Base-by-base conservation (phyloP, 208 protist species). In the Acanthamoeba divionensis region DNA sequence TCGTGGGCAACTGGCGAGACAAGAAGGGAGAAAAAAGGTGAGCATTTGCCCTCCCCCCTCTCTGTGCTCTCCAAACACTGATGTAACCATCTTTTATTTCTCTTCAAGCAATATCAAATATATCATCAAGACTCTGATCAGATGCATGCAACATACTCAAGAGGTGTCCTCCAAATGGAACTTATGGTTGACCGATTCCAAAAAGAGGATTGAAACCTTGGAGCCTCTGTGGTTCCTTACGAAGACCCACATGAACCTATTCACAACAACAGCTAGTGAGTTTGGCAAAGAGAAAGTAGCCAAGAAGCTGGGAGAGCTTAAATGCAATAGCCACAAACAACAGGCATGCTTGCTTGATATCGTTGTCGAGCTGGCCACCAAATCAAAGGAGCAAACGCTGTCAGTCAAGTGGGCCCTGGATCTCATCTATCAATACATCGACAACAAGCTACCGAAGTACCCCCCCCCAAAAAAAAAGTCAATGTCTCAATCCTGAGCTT, bases 1-100 rank as follows among this genome's bases (percentile, higher is more conserved):
- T 86, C 52, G 77, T 86, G 13, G 77, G 77, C 77, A 54, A 33
- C 50, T 86, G 77, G 77, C 62, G 66, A n/a, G 77, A 86, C 77
- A 86, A 86, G 31, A 86, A 86, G 77, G 54, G 54, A 21, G 77
- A 86, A 31, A 86, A 86, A 47, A 86, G 77, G 52, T 60, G 50
- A 15, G 10, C n/a, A n/a, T n/a, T n/a, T n/a, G n/a, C n/a, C n/a
- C n/a, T n/a, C n/a, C n/a, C n/a, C n/a, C n/a, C n/a, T n/a, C n/a
- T n/a, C n/a, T n/a, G n/a, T n/a, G n/a, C n/a, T n/a, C n/a, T n/a
- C n/a, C n/a, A n/a, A n/a, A n/a, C n/a, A n/a, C n/a, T n/a, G n/a
- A n/a, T n/a, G n/a, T n/a, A n/a, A n/a, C n/a, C n/a, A n/a, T n/a
- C n/a, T 36, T n/a, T 15, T 50, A 57, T 24, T 80, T 10, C 5